Evolutionary conservation across 2,329 filamentous ascomycete genomes (phyloP).

Genomic region (Fusarium albosuccineum): DNA sequence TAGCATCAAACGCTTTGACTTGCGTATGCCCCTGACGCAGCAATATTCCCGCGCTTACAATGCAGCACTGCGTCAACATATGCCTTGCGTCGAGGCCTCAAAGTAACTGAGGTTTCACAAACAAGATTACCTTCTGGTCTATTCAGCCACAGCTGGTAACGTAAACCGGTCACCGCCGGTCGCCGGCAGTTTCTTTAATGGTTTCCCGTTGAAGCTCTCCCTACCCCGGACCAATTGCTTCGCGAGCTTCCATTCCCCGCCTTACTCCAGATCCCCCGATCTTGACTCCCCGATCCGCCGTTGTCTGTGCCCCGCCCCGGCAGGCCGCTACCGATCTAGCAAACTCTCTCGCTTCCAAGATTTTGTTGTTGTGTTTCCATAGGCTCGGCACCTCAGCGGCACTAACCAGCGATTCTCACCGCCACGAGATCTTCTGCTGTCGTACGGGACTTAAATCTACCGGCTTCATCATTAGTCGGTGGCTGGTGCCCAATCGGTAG

Average conservation of each 20-base stretch:
- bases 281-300: conserved; percentile 8
- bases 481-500: conserved; percentile 21
- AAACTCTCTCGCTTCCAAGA: conserved; percentile 1
- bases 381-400: not conserved
- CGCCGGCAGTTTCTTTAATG: conserved; percentile 13
- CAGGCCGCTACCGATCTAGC: conserved; percentile 1
- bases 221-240: conserved; percentile 11
- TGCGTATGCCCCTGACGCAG: too few species aligned
- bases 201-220: conserved; percentile 6
- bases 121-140: not conserved
- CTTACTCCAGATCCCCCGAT: conserved; percentile 2
- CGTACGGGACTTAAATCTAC: not conserved
- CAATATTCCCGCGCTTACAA: not conserved
- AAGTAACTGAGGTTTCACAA: conserved; percentile 5
- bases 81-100: conserved; percentile 2
- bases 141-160: not conserved
- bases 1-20: not conserved
- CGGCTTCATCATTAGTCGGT: conserved; percentile 8
- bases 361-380: not conserved
- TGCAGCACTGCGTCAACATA: conserved; percentile 9
- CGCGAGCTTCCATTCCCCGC: conserved; percentile 3
- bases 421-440: conserved; percentile 5
- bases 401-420: conserved; percentile 13
- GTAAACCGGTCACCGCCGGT: conserved; percentile 12
- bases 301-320: not conserved